Evolutionary conservation across 2,329 filamentous ascomycete genomes (phyloP), one percentile per base, ranked within the genome.

Genomic region (Coniella lustricola): DNA sequence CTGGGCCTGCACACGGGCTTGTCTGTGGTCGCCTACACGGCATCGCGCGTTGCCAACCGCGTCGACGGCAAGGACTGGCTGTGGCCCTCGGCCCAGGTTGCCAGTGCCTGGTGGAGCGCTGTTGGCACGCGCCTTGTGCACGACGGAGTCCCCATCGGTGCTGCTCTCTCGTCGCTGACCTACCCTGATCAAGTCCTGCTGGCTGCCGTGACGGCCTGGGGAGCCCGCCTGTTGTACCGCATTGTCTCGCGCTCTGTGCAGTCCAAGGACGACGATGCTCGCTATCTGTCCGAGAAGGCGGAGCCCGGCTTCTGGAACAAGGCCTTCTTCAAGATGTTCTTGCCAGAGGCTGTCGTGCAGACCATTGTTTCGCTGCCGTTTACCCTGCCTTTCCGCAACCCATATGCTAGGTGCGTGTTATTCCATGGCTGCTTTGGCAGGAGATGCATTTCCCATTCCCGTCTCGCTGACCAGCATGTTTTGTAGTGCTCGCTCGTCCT

Each of bases 21-120:
- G 12, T 70, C 75, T 9, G 55, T 74, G 25, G 67, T 75, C 29
- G 70, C 76, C 0, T 82, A 77, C 56, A 68, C 68, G 8, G 65
- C 71, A 25, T 73, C 73, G 1, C 67, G 75, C 20, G 68, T 72
- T 43, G 77, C 75, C 7, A 62, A 79, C 56, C 68, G 71, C n/a
- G 70, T 76, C 9, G 78, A 82, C 48, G 65, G 71, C n/a, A 83
- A 82, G 56, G 78, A 83, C 59, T 77, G 73, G 67, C 62, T 78
- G 5, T 81, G 77, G 77, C 75, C 77, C 1, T 63, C 68, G 3
- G 74, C 67, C 2, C 75, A 75, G 56, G 71, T 81, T 9, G 60
- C 68, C 49, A 81, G 79, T 57, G 77, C 76, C 7, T 82, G 78
- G 79, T 81, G 76, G 74, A 74, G 69, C 47, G 76, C 78, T 18